A percentile compares a stretch with the other conserved stretches of the same genome.
These are phyloP conservation scores for Capsella bursapastoris DNA, from an alignment of 345 rosid genomes.

Conservation along the genomic window DNA sequence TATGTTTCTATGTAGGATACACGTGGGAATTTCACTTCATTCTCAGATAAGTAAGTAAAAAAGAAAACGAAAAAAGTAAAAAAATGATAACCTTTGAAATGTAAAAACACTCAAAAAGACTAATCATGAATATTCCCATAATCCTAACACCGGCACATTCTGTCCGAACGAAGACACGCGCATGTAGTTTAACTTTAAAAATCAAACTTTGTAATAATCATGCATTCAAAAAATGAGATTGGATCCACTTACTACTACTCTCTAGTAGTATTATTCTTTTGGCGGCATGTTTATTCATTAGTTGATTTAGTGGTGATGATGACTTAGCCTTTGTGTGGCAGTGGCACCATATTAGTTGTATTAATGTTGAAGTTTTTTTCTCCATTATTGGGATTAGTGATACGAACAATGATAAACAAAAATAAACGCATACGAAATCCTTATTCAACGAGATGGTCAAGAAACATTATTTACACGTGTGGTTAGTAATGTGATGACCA, in stretches of 20 bases:
- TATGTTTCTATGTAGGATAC: not conserved
- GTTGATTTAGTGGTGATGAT: constrained; percentile 20
- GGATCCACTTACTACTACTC: constrained; percentile 13
- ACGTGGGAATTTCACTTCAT: constrained; percentile 6
- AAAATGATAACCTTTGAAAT: constrained; percentile 15
- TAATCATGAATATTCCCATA: constrained; percentile 14
- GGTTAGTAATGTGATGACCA: constrained; percentile 13
- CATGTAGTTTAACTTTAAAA: constrained; percentile 12
- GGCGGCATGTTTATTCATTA: constrained; percentile 38
- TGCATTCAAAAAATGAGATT: constrained; percentile 25
- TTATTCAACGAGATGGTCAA: constrained; percentile 9
- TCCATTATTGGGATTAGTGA: constrained; percentile 9
- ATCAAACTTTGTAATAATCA: constrained; percentile 21
- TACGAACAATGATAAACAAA: not conserved
- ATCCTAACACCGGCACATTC: constrained; percentile 14
- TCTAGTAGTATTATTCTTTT: not conserved
- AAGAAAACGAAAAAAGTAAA: constrained; percentile 18
- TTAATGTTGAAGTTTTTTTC: constrained; percentile 18
- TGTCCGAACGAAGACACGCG: constrained; percentile 41
- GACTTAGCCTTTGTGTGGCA: constrained; percentile 3
- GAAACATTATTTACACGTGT: constrained; percentile 38
- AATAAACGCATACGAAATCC: not conserved
- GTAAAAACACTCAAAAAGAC: not conserved
- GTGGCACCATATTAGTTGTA: constrained; percentile 16
- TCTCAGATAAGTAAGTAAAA: not conserved